Conservation (phyloP, 345 rosid species). For the Orychophragmus violaceus region DNA sequence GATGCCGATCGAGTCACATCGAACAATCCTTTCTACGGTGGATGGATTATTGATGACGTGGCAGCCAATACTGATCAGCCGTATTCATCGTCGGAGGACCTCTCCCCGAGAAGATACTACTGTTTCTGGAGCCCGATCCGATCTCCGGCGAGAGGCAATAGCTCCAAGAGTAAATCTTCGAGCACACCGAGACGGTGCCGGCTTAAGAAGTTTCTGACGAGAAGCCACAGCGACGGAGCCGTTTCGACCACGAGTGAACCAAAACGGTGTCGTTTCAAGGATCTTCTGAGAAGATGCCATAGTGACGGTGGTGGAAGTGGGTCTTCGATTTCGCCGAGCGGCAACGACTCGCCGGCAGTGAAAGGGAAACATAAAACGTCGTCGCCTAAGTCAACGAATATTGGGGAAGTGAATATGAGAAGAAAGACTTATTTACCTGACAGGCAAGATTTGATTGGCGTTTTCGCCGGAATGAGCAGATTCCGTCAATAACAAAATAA, state of each 20-base stretch:
- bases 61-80: too few species aligned
- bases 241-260: neutral
- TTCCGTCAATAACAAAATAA: neutral
- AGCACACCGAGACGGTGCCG: conserved; percentile 2
- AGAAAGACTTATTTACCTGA: conserved; percentile 24
- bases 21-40: conserved; percentile 10
- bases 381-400: too few species aligned
- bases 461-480: conserved; percentile 24
- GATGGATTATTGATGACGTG: conserved; percentile 7
- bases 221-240: conserved; percentile 24
- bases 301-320: neutral
- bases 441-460: conserved; percentile 29
- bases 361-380: neutral
- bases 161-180: conserved; percentile 6
- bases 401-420: neutral
- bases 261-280: conserved; percentile 17
- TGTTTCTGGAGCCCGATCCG: conserved; percentile 26
- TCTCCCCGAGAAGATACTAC: neutral
- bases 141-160: conserved; percentile 17
- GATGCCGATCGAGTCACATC: neutral
- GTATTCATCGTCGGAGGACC: neutral
- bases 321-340: neutral
- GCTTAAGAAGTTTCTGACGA: conserved; percentile 4
- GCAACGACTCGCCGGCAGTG: neutral
- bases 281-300: conserved; percentile 20